Percentiles rank a stretch among this genome's conserved stretches.
phyloP scores from a whole-genome alignment of 202 grass and related monocot genomes.

The Brachypodium distachyon region DNA sequence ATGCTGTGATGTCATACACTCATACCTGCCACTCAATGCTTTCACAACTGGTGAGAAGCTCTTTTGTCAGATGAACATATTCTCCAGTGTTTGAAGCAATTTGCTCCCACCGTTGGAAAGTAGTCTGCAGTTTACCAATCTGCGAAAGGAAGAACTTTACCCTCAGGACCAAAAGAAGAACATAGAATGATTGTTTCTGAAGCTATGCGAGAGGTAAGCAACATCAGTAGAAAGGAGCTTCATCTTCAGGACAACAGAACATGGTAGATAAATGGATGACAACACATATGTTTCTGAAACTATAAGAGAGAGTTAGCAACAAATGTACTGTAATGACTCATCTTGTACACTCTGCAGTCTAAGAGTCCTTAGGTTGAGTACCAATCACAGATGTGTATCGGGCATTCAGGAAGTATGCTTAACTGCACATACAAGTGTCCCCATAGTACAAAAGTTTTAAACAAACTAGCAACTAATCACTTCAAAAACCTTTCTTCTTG shows the following conservation, averaged over 20 bases:
- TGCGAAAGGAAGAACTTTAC: neutral
- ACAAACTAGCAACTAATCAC: neutral
- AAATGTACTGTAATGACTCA: neutral
- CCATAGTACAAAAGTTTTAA: neutral
- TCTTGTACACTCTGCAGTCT: neutral
- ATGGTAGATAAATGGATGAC: neutral
- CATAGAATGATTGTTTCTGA: neutral
- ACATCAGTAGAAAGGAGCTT: neutral
- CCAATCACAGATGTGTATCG: neutral
- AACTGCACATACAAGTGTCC: neutral
- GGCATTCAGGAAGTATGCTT: neutral
- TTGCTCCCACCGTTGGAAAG: constrained; percentile 50
- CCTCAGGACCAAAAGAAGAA: neutral
- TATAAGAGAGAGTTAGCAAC: neutral
- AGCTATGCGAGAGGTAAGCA: neutral
- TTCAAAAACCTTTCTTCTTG: neutral
- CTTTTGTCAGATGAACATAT: constrained; percentile 50
- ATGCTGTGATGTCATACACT: constrained; percentile 10
- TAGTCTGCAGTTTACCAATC: constrained; percentile 59
- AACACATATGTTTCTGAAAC: neutral
- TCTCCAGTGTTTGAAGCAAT: constrained; percentile 57
- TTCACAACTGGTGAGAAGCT: constrained; percentile 53
- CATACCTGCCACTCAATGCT: constrained; percentile 75
- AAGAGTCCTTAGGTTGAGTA: neutral
- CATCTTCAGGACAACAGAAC: neutral